These are phyloP conservation scores for Oryza glaberrima DNA, from an alignment of 176 grass and related monocot genomes.

Conservation along the genomic window DNA sequence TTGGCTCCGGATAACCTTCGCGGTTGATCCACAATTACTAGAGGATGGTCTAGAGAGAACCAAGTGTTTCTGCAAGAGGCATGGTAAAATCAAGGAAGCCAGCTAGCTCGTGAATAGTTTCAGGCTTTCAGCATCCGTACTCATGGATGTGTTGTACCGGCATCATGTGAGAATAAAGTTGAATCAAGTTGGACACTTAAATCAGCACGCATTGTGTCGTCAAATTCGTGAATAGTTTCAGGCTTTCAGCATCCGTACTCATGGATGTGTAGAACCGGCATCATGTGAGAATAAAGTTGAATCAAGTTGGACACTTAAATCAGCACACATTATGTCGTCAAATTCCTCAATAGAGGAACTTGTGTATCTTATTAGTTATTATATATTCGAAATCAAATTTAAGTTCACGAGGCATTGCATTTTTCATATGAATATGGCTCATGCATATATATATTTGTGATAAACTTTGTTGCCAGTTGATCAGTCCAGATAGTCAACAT, in stretches of 20 bases:
- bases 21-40: conserved; percentile 46
- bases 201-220: neutral
- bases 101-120: neutral
- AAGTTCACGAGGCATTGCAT: neutral
- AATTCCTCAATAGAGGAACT: neutral
- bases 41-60: conserved; percentile 59
- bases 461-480: too few species aligned
- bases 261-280: neutral
- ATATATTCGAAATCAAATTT: neutral
- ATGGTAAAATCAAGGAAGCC: conserved; percentile 29
- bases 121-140: too few species aligned
- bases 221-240: neutral
- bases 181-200: neutral
- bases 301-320: neutral
- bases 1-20: conserved; percentile 71
- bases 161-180: neutral
- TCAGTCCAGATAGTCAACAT: too few species aligned
- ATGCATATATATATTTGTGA: too few species aligned
- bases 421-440: too few species aligned
- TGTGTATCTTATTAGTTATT: neutral
- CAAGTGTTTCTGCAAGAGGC: conserved; percentile 68
- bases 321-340: neutral
- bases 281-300: neutral
- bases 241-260: neutral
- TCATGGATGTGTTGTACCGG: neutral